Evolutionary conservation across 176 grass and related monocot genomes (phyloP).

Genomic region (Oryza coarctata): DNA sequence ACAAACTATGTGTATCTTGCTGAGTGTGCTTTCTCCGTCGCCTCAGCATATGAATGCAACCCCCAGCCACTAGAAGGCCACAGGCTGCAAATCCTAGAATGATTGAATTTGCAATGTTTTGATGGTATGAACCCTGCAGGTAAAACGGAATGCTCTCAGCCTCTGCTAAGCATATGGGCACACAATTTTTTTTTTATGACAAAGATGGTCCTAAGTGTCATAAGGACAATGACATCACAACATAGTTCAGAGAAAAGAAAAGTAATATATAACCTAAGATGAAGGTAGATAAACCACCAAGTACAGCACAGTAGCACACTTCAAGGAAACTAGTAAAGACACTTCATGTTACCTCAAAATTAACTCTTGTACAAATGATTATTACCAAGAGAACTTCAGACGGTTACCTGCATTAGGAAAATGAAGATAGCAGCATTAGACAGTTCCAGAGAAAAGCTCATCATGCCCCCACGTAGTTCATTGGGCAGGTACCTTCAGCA

Average conservation of each 20-base stretch:
- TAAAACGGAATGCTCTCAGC: conserved; percentile 2
- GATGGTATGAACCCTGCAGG: conserved; percentile 53
- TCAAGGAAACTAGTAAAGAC: background rate
- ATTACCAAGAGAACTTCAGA: background rate
- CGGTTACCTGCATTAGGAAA: conserved; percentile 58
- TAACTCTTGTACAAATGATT: background rate
- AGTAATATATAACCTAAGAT: background rate
- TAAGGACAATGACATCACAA: background rate
- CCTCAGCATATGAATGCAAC: conserved; percentile 61
- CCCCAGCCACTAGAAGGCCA: conserved; percentile 57
- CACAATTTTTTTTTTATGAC: background rate
- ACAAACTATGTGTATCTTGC: conserved; percentile 59
- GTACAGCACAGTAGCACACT: background rate
- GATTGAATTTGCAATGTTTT: conserved; percentile 57
- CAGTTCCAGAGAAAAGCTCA: conserved; percentile 66
- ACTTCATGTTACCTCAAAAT: background rate
- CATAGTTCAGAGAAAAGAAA: background rate
- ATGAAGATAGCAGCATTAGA: conserved; percentile 62
- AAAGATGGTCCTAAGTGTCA: background rate
- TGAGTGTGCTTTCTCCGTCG: conserved; percentile 63
- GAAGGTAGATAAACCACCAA: background rate
- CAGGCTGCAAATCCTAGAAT: conserved; percentile 64
- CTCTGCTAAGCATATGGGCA: background rate
- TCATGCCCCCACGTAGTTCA: conserved; percentile 95
- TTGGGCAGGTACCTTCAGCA: conserved; percentile 84